Conservation (phyloP, 495 filamentous ascomycete species). For the Talaromyces ruber region DNA sequence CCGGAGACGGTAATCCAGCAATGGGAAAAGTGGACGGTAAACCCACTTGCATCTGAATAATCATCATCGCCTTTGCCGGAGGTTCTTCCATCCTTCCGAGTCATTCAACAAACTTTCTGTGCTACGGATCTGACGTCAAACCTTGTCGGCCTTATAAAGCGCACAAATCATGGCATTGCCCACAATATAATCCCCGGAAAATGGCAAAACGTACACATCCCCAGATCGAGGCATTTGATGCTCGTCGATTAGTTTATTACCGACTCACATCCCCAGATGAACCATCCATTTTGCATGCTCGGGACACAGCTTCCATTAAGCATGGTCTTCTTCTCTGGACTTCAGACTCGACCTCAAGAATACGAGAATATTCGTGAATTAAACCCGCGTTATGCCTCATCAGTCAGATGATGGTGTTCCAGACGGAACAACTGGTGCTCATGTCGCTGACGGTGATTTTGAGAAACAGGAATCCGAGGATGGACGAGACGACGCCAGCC, state of each 20-base stretch:
- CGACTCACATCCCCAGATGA: not conserved
- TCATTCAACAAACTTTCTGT: not conserved
- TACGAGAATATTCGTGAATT: conserved; percentile 2
- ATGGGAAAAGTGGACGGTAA: not conserved
- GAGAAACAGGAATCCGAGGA: conserved; percentile 17
- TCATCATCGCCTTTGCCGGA: conserved; percentile 1
- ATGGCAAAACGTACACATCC: conserved; percentile 2
- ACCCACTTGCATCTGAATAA: not conserved
- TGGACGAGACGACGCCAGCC: conserved; percentile 8
- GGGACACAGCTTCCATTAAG: not conserved
- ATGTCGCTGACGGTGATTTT: conserved; percentile 11
- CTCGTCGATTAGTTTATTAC: conserved; percentile 1
- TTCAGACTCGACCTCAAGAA: conserved; percentile 1
- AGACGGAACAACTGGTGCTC: conserved; percentile 1
- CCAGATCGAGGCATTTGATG: not conserved
- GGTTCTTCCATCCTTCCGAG: not conserved
- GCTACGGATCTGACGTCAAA: conserved; percentile 6
- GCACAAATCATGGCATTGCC: conserved; percentile 5
- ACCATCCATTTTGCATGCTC: not conserved
- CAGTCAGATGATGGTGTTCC: conserved; percentile 2
- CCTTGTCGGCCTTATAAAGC: not conserved
- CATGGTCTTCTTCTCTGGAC: conserved; percentile 2
- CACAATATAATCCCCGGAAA: conserved; percentile 3
- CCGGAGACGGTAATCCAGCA: not conserved
- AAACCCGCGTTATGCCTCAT: conserved; percentile 4